Percentiles rank a stretch among this genome's conserved stretches.
phyloP scores from a whole-genome alignment of 768 basidiomycete species.

The button mushroom (Agaricus bisporus) region DNA sequence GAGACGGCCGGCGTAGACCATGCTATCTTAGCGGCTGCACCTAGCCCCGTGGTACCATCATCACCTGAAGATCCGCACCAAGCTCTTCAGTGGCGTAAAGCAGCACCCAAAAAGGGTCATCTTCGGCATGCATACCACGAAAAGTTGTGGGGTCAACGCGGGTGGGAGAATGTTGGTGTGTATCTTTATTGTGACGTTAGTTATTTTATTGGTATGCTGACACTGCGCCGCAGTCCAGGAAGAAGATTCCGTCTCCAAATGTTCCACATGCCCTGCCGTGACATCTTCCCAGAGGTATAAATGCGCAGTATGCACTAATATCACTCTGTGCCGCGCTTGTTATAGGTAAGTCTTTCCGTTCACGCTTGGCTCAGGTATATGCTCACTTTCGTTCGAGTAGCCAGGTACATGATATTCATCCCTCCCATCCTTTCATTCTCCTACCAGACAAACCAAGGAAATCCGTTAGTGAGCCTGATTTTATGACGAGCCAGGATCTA shows the following conservation, averaged over 20 bases:
- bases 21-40: slow-evolving; percentile 53
- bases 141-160: slow-evolving; percentile 75
- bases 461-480: slow-evolving; percentile 34
- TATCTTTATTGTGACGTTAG: slow-evolving; percentile 12
- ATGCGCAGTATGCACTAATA: slow-evolving; percentile 75
- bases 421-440: slow-evolving; percentile 78
- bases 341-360: slow-evolving; percentile 49
- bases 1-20: slow-evolving; percentile 75
- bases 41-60: slow-evolving; percentile 34
- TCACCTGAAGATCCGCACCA: slow-evolving; percentile 49
- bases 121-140: slow-evolving; percentile 82
- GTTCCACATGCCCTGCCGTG: slow-evolving; percentile 73
- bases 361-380: neutral
- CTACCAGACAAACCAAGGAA: slow-evolving; percentile 59
- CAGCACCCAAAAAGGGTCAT: slow-evolving; percentile 72
- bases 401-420: slow-evolving; percentile 89
- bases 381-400: slow-evolving; percentile 29
- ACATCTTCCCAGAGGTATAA: slow-evolving; percentile 70
- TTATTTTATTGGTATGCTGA: slow-evolving; percentile 4
- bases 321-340: slow-evolving; percentile 78
- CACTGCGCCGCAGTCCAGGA: slow-evolving; percentile 47
- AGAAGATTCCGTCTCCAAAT: slow-evolving; percentile 55
- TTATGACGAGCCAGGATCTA: slow-evolving; percentile 22
- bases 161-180: slow-evolving; percentile 89
- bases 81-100: slow-evolving; percentile 55